Conservation (phyloP, 345 rosid species). For the Salix udensis region DNA sequence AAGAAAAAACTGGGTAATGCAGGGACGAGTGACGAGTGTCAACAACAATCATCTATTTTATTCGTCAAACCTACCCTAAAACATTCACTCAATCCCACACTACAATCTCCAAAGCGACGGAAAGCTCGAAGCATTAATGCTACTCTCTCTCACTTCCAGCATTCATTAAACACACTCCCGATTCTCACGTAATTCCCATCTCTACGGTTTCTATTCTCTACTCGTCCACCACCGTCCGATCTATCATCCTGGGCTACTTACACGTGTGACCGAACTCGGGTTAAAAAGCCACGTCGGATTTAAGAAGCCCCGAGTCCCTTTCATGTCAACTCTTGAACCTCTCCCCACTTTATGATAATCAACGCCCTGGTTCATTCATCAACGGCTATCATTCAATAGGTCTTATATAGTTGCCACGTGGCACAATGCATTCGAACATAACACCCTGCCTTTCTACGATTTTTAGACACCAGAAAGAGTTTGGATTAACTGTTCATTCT, state of each 20-base stretch:
- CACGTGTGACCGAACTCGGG: constrained; percentile 16
- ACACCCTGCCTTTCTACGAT: constrained; percentile 18
- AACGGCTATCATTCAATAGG: not conserved
- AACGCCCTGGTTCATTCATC: not conserved
- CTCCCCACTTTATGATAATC: not conserved
- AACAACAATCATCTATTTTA: not conserved
- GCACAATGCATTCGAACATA: not conserved
- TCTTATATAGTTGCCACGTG: constrained; percentile 1
- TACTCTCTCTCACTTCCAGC: not conserved
- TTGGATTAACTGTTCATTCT: not conserved
- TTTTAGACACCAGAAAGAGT: not conserved
- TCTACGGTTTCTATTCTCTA: constrained; percentile 15
- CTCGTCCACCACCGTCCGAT: constrained; percentile 27
- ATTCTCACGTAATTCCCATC: constrained; percentile 19
- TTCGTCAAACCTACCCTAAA: not conserved
- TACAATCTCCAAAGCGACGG: not conserved
- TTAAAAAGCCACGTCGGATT: constrained; percentile 22
- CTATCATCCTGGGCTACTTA: not conserved
- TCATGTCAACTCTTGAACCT: not conserved
- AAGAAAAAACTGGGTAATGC: not conserved
- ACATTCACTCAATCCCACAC: no score
- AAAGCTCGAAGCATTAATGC: not conserved
- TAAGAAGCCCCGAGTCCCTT: not conserved
- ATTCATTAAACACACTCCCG: not conserved
- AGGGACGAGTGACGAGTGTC: not conserved